Base-by-base conservation (phyloP, 2,329 filamentous ascomycete genomes). In the Lachnellula subtilissima region DNA sequence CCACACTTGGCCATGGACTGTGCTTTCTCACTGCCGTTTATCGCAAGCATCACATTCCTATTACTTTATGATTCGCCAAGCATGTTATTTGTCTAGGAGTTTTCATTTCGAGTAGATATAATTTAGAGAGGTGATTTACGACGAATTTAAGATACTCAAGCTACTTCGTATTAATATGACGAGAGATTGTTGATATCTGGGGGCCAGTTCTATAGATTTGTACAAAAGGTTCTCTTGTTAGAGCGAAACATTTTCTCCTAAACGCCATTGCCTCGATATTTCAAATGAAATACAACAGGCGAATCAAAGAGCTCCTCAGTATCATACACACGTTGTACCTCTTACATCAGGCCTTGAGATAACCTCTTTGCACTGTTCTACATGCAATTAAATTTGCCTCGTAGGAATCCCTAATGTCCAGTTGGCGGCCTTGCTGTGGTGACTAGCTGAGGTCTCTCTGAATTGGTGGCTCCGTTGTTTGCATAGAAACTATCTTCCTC, bases 401-500 rank as follows among this genome's bases (percentile, higher is more conserved):
- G 35, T 15, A 40, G 15, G 12, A 40, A 40, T 48, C 45, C 23
- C 45, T 48, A 48, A 32, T 32, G 23, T 28, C 22, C 45, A 12
- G 11, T 9, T 47, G 15, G 19, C n/a, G 39, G 53, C 19, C 17
- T 45, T 36, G 40, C 40, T 37, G 50, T 52, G 1, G 55, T 57
- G 45, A 57, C 32, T 7, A 57, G n/a, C 37, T 57, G 37, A 22
- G 55, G 54, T 46, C 50, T 32, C 25, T 39, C 45, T 39, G 36
- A 46, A 36, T 39, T 46, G 40, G 25, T 23, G 14, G 5, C 50
- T 25, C 43, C 15, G 6, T 19, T 14, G 12, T 53, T 37, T 1
- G 50, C 54, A 40, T 40, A 50, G 35, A 32, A 50, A 28, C 53
- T 40, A 40, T 39, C 45, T 59, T 50, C 23, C 25, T 60, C 48